Percentiles rank a stretch among this genome's conserved stretches.
phyloP scores from a whole-genome alignment of 371 early-diverging fungal genomes.

The Choanephora cucurbitarum region DNA sequence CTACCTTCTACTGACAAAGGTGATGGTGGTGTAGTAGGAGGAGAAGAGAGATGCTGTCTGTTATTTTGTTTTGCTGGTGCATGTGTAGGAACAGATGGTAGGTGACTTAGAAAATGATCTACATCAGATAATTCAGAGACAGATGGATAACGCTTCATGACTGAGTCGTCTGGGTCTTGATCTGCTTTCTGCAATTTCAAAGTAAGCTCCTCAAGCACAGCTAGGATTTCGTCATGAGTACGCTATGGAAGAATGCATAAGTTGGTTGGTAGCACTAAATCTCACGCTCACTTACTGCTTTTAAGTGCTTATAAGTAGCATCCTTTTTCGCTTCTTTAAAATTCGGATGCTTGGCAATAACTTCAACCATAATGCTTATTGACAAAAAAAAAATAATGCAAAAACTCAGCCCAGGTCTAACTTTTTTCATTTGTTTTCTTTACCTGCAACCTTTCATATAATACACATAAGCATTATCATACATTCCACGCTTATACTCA shows the following conservation, averaged over 20 bases:
- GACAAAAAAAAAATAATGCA: no score
- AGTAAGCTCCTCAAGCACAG: constrained; percentile 23
- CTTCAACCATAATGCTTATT: constrained; percentile 57
- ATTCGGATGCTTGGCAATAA: constrained; percentile 50
- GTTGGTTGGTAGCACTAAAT: constrained; percentile 11
- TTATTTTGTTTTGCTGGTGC: constrained; percentile 4
- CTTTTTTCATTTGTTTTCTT: not conserved
- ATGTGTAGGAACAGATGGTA: constrained; percentile 26
- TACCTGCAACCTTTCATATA: constrained; percentile 34
- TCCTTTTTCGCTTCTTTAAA: constrained; percentile 40
- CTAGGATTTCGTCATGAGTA: constrained; percentile 31
- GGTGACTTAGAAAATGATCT: constrained; percentile 1
- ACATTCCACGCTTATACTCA: constrained; percentile 1
- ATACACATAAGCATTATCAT: constrained; percentile 21
- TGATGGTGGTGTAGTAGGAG: constrained; percentile 9
- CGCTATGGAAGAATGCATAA: constrained; percentile 24
- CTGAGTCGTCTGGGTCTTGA: constrained; percentile 8
- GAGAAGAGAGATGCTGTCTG: constrained; percentile 3
- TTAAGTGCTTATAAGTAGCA: constrained; percentile 41
- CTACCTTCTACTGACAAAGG: no score
- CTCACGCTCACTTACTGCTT: constrained; percentile 39
- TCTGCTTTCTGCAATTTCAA: constrained; percentile 16
- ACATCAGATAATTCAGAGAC: constrained; percentile 7
- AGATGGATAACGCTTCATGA: constrained; percentile 10
- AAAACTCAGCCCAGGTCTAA: not conserved